Evolutionary conservation across 2,329 filamentous ascomycete species (phyloP).

Genomic region (Pseudogymnoascus sp.): DNA sequence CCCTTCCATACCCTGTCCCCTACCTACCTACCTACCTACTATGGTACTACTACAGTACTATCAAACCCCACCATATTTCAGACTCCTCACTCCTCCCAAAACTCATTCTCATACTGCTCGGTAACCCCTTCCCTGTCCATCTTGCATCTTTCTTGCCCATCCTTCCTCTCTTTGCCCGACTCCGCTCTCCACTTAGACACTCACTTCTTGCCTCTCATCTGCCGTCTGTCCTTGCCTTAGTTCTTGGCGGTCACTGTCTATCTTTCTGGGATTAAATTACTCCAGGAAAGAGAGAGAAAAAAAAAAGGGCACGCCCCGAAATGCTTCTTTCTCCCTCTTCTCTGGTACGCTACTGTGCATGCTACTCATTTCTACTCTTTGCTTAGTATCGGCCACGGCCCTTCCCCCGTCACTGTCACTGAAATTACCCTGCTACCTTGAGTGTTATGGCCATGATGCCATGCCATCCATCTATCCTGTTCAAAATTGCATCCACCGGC

Average conservation of each 20-base stretch:
- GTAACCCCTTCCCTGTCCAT: not conserved
- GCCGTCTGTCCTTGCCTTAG: not conserved
- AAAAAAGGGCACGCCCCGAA: not conserved
- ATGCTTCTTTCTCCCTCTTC: not conserved
- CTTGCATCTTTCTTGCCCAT: not conserved
- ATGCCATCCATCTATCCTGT: not conserved
- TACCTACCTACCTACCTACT: not conserved
- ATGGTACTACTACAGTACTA: not conserved
- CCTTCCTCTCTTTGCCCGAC: not conserved
- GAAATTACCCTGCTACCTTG: not conserved
- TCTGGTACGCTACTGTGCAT: not conserved
- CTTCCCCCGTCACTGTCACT: not conserved
- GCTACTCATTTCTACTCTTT: not conserved
- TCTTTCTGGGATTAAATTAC: not conserved
- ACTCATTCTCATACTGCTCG: slow-evolving; percentile 3
- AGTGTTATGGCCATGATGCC: slow-evolving; percentile 1
- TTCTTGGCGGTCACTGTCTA: not conserved
- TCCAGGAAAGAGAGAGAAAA: too few relatives aligned
- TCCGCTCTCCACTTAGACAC: not conserved
- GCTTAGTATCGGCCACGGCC: not conserved
- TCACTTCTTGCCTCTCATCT: not conserved
- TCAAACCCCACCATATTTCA: not conserved
- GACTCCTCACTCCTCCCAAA: not conserved
- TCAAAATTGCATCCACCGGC: not conserved
- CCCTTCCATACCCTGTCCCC: slow-evolving; percentile 12